Evolutionary conservation across 1,284 basidiomycete species (phyloP).

Genomic region (Boletellus sp.): DNA sequence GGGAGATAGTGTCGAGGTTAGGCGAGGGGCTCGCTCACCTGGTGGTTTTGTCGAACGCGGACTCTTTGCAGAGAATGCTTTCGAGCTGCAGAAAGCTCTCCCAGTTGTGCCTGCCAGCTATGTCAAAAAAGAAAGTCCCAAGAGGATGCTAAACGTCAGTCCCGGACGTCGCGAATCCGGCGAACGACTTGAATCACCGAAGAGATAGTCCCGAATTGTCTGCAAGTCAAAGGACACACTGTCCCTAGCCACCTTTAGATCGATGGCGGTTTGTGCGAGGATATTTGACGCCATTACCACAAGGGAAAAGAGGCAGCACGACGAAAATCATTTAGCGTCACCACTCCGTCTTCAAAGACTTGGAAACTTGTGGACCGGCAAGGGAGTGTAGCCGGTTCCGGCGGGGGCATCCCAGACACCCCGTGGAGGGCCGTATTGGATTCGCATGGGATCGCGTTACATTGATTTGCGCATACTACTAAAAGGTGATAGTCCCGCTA

Average conservation of each 20-base stretch:
- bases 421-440: too few relatives aligned
- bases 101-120: constrained; percentile 52
- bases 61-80: constrained; percentile 50
- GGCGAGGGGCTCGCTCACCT: constrained; percentile 36
- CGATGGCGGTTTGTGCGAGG: constrained; percentile 45
- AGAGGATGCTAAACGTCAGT: not conserved
- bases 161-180: not conserved
- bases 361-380: too few relatives aligned
- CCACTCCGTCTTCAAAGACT: too few relatives aligned
- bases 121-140: not conserved
- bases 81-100: constrained; percentile 46
- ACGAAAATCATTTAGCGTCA: too few relatives aligned
- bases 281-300: constrained; percentile 27
- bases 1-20: not conserved
- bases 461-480: too few relatives aligned
- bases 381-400: too few relatives aligned
- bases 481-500: too few relatives aligned
- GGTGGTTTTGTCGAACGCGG: constrained; percentile 60
- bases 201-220: constrained; percentile 44
- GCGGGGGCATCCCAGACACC: too few relatives aligned
- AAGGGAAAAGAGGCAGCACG: too few relatives aligned
- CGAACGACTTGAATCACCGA: constrained; percentile 41
- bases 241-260: constrained; percentile 48
- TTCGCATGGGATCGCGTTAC: too few relatives aligned
- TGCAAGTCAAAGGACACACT: constrained; percentile 40